phyloP scores from a whole-genome alignment of 768 basidiomycete species.

The Termitomyces sp. region DNA sequence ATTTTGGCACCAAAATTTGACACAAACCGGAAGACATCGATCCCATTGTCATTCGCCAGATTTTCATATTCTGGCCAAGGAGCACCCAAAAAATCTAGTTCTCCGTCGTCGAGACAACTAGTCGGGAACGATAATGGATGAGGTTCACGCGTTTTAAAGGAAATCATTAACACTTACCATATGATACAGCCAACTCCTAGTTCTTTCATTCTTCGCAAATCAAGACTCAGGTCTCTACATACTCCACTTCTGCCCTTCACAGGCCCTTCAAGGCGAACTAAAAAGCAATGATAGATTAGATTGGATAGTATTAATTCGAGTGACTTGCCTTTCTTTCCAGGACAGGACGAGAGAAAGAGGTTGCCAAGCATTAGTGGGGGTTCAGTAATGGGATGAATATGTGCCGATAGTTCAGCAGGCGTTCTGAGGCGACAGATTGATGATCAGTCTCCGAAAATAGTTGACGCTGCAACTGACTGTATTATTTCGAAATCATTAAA shows the following conservation, averaged over 20 bases:
- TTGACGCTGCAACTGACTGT: background rate
- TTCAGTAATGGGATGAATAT: background rate
- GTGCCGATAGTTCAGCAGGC: background rate
- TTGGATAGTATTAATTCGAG: background rate
- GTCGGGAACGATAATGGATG: background rate
- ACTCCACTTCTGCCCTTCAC: slow-evolving; percentile 78
- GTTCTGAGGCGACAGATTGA: background rate
- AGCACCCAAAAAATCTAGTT: slow-evolving; percentile 82
- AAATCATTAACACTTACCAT: slow-evolving; percentile 46
- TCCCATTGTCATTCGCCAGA: slow-evolving; percentile 55
- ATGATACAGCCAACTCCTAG: slow-evolving; percentile 79
- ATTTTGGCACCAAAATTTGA: slow-evolving; percentile 2
- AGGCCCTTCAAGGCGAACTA: slow-evolving; percentile 72
- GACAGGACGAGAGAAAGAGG: slow-evolving; percentile 84
- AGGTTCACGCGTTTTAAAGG: background rate
- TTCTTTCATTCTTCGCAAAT: slow-evolving; percentile 70
- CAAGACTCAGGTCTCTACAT: slow-evolving; percentile 75
- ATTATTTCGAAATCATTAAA: background rate
- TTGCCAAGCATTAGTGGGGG: slow-evolving; percentile 62
- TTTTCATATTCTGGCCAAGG: slow-evolving; percentile 77
- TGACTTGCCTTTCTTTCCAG: slow-evolving; percentile 81
- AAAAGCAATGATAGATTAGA: background rate
- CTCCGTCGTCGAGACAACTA: slow-evolving; percentile 83
- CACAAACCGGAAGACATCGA: slow-evolving; percentile 75
- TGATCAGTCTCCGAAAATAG: background rate